Evolutionary conservation across 768 basidiomycete species (phyloP).

Genomic region (Termitomyces heimii): DNA sequence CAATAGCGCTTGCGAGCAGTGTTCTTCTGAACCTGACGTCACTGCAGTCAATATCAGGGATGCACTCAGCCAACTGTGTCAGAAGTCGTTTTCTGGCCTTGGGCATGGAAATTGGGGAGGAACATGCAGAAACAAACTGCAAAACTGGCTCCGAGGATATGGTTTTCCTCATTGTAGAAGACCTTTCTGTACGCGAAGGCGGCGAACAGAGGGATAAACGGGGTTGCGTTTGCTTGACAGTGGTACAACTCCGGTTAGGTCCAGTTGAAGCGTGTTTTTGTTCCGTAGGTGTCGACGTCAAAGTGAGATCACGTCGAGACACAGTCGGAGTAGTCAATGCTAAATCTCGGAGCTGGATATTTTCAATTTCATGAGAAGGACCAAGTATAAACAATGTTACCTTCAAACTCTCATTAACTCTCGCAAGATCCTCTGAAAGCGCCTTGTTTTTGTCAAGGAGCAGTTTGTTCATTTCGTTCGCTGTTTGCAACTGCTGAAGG

Average conservation of each 20-base stretch:
- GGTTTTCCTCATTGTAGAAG: not conserved
- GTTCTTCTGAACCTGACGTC: conserved; percentile 33
- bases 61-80: conserved; percentile 17
- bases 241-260: not conserved
- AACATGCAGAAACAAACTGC: not conserved
- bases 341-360: conserved; percentile 1
- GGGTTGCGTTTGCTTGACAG: not conserved
- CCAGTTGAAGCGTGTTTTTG: not conserved
- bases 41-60: conserved; percentile 14
- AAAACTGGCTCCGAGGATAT: not conserved
- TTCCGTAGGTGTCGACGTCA: not conserved
- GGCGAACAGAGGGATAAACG: not conserved
- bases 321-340: not conserved
- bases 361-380: not conserved
- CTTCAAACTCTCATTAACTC: not conserved
- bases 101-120: conserved; percentile 9
- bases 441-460: not conserved
- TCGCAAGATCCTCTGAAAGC: not conserved
- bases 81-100: conserved; percentile 17
- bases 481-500: not conserved
- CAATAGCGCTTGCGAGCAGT: conserved; percentile 30
- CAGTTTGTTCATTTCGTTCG: not conserved
- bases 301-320: not conserved
- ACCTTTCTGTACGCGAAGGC: not conserved
- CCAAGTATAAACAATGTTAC: not conserved